These are phyloP conservation scores for Dentipellis fragilis DNA, from an alignment of 768 basidiomycete genomes.

Conservation along the genomic window DNA sequence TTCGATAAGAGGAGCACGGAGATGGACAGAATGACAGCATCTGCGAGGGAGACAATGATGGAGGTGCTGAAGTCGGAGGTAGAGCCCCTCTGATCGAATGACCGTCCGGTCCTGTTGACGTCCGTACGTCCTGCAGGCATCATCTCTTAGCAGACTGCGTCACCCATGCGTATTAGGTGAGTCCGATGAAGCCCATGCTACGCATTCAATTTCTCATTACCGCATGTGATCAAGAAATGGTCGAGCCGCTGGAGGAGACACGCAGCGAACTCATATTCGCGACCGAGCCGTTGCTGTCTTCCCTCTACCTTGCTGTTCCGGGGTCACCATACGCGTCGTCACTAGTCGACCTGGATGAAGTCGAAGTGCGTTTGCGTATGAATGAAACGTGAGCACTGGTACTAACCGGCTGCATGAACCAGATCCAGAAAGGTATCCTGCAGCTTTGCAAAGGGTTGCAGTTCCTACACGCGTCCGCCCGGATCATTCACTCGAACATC, in stretches of 20 bases:
- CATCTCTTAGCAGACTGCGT: slow-evolving; percentile 72
- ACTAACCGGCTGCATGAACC: slow-evolving; percentile 8
- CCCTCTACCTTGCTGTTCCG: slow-evolving; percentile 68
- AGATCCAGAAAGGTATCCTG: slow-evolving; percentile 95
- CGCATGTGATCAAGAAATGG: slow-evolving; percentile 61
- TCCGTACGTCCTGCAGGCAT: slow-evolving; percentile 40
- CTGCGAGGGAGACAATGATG: slow-evolving; percentile 62
- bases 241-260: slow-evolving; percentile 93
- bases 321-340: slow-evolving; percentile 46
- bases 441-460: slow-evolving; percentile 85
- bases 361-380: slow-evolving; percentile 51
- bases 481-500: slow-evolving; percentile 86
- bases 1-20: slow-evolving; percentile 78
- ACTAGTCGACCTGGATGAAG: slow-evolving; percentile 85
- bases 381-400: background rate
- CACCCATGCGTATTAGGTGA: slow-evolving; percentile 89
- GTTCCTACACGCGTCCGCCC: slow-evolving; percentile 89
- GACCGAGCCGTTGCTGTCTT: slow-evolving; percentile 82
- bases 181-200: slow-evolving; percentile 9
- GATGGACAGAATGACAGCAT: slow-evolving; percentile 54
- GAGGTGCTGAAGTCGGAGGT: slow-evolving; percentile 92
- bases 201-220: slow-evolving; percentile 4
- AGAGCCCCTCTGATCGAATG: slow-evolving; percentile 11
- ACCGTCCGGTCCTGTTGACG: background rate
- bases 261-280: slow-evolving; percentile 85